A percentile compares a stretch with the other conserved stretches of the same genome.
Conservation (phyloP, 108 stramenopile species). For the Mayamaea pseudoterrestris region DNA sequence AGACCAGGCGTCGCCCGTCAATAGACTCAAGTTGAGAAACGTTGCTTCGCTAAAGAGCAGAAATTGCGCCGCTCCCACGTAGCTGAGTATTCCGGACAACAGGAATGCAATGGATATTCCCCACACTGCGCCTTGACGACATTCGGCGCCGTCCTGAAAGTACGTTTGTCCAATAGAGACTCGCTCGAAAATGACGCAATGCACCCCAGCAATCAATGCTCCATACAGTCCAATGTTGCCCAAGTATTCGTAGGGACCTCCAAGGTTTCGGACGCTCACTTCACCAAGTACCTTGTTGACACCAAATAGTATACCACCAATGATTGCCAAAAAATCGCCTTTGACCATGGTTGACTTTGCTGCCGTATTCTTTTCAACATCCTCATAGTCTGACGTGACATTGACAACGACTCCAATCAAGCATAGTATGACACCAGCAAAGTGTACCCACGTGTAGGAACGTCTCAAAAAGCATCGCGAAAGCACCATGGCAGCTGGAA, state of each 20-base stretch:
- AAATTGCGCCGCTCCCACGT: conserved; percentile 51
- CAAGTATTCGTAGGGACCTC: conserved; percentile 57
- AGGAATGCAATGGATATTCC: background rate
- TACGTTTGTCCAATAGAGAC: conserved; percentile 22
- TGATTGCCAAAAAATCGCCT: conserved; percentile 82
- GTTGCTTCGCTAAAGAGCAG: conserved; percentile 59
- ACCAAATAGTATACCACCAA: conserved; percentile 85
- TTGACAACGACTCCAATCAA: conserved; percentile 70
- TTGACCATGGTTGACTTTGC: conserved; percentile 25
- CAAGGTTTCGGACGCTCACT: conserved; percentile 38
- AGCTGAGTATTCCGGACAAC: conserved; percentile 33
- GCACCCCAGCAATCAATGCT: conserved; percentile 44
- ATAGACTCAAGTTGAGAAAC: conserved; percentile 72
- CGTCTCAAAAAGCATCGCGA: conserved; percentile 55
- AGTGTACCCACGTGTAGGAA: conserved; percentile 50
- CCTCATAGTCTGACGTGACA: conserved; percentile 19
- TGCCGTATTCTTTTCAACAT: background rate
- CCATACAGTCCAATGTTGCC: conserved; percentile 81
- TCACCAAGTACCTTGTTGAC: conserved; percentile 74
- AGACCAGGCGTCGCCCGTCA: conserved; percentile 91
- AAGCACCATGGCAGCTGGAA: conserved; percentile 88
- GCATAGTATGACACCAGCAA: conserved; percentile 70
- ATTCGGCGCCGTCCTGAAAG: no score
- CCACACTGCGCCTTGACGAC: no score
- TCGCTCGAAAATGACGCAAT: conserved; percentile 52